Percentiles rank a stretch among this genome's conserved stretches.
These are phyloP conservation scores for Canna indica DNA, from an alignment of 176 grass and related monocot genomes.

Conservation along the genomic window DNA sequence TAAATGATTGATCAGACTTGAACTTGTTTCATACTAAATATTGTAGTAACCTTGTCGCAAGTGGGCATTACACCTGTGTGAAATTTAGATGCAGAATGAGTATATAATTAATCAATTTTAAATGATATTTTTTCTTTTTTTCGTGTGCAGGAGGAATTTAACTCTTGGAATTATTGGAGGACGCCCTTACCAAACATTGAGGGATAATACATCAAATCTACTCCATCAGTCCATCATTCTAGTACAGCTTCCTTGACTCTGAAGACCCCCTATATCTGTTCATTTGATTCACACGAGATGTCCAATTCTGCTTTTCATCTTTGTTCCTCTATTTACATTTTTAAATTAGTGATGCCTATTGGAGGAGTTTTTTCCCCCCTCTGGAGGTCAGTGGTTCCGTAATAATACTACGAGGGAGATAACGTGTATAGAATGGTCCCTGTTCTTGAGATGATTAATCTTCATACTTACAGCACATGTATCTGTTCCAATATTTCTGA, in stretches of 20 bases:
- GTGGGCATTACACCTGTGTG: background rate
- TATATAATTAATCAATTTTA: background rate
- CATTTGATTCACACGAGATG: background rate
- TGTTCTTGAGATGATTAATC: background rate
- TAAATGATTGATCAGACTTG: background rate
- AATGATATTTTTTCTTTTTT: background rate
- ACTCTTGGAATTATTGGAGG: conserved; percentile 83
- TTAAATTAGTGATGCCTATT: background rate
- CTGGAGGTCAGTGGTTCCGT: background rate
- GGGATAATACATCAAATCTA: conserved; percentile 20
- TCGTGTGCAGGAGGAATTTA: conserved; percentile 58
- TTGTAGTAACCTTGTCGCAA: background rate
- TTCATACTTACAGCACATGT: background rate
- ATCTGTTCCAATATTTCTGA: too few relatives aligned
- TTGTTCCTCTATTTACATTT: background rate
- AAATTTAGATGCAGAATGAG: too few relatives aligned
- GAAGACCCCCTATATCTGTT: background rate
- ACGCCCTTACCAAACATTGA: conserved; percentile 48
- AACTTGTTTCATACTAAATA: background rate
- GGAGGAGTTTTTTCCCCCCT: background rate
- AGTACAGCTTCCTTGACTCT: background rate
- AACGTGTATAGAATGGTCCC: background rate
- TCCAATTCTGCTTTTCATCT: background rate
- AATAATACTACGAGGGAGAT: background rate
- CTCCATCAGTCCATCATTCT: background rate